Conservation (phyloP, 192 early-diverging fungal species). For the Umbelopsis vinacea region DNA sequence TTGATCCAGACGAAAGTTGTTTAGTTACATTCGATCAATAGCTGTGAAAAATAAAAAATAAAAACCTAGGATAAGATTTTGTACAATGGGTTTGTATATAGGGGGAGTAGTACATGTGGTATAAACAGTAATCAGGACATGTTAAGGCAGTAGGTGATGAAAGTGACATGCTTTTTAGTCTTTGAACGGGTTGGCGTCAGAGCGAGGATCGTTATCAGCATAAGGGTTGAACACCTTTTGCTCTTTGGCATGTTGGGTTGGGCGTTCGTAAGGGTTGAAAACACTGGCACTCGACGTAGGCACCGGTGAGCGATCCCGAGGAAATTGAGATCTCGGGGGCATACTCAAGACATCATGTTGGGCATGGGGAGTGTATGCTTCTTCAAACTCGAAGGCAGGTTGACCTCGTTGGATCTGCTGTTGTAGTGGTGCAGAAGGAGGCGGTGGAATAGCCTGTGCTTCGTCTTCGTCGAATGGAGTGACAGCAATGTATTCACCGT, state of each 20-base stretch:
- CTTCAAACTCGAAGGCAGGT: conserved; percentile 16
- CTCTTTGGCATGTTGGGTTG: not conserved
- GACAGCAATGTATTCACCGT: not conserved
- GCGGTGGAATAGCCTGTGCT: not conserved
- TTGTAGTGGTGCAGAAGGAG: not conserved
- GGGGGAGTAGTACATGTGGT: conserved; percentile 12
- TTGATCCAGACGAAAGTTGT: too few species aligned
- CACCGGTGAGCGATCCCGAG: conserved; percentile 7
- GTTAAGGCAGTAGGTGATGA: not conserved
- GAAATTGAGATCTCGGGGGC: conserved; percentile 4
- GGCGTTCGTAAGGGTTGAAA: conserved; percentile 1
- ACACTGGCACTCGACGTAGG: not conserved
- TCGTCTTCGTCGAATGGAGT: not conserved
- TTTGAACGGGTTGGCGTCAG: conserved; percentile 6
- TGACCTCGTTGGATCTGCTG: not conserved
- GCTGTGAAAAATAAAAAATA: not conserved
- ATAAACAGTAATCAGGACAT: conserved; percentile 5
- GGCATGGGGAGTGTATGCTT: not conserved
- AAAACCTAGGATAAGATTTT: conserved; percentile 9
- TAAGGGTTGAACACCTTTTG: conserved; percentile 15
- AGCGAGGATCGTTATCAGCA: not conserved
- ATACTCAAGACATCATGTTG: conserved; percentile 4
- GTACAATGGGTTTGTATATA: conserved; percentile 1
- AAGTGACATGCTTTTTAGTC: not conserved
- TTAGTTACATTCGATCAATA: not conserved